Conservation (phyloP, 108 stramenopile species). For the Asterionellopsis glacialis region DNA sequence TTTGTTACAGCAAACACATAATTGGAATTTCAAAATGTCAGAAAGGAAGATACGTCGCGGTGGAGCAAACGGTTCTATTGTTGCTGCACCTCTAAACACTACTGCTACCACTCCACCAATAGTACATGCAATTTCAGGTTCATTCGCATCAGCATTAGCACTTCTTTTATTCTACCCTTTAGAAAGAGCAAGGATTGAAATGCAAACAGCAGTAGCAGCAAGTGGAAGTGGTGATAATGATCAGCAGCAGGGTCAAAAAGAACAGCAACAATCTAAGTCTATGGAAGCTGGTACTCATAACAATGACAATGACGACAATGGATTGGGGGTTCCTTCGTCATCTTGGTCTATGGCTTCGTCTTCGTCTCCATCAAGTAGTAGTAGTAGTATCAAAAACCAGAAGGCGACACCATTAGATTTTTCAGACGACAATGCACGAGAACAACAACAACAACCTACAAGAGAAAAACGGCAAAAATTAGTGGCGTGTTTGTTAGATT, state of each 20-base stretch:
- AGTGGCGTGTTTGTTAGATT: conserved; percentile 35
- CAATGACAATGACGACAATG: neutral
- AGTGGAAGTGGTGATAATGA: neutral
- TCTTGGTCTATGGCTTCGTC: conserved; percentile 12
- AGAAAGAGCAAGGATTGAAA: conserved; percentile 65
- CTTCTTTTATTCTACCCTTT: conserved; percentile 70
- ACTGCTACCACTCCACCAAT: conserved; percentile 34
- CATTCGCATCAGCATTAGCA: conserved; percentile 67
- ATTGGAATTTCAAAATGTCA: too few relatives aligned
- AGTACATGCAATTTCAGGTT: conserved; percentile 68
- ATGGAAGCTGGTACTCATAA: neutral
- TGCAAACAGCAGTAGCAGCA: conserved; percentile 36
- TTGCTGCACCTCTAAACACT: too few relatives aligned
- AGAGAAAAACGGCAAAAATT: conserved; percentile 3
- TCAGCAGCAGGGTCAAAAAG: neutral
- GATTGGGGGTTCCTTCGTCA: conserved; percentile 2
- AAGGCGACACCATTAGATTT: too few relatives aligned
- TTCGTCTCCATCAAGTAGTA: conserved; percentile 1
- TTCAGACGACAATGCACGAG: too few relatives aligned
- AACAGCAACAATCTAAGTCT: neutral
- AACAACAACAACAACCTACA: neutral
- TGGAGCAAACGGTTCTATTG: too few relatives aligned
- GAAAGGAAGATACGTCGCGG: too few relatives aligned
- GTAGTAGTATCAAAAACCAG: neutral
- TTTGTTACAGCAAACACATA: too few relatives aligned